These are phyloP conservation scores for Paulownia fortunei DNA, from an alignment of 257 asterid genomes.

Conservation along the genomic window DNA sequence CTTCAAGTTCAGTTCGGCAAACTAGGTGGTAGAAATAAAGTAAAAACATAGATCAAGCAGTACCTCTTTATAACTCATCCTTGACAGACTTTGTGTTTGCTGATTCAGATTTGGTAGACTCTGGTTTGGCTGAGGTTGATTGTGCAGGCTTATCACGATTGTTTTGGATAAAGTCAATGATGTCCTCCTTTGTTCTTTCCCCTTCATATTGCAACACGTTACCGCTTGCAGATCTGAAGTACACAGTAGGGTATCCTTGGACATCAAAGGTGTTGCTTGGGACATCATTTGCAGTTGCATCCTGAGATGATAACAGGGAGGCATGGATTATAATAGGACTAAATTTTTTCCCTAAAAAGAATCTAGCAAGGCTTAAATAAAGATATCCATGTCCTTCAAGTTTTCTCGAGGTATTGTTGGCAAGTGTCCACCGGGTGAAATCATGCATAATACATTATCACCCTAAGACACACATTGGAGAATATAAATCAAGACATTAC, in stretches of 20 bases:
- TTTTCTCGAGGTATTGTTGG: too few species aligned
- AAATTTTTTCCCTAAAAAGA: background rate
- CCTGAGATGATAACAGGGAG: slow-evolving; percentile 42
- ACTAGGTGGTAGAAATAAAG: too few species aligned
- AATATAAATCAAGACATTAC: background rate
- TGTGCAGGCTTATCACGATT: slow-evolving; percentile 44
- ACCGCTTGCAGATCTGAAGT: slow-evolving; percentile 78
- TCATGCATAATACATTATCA: background rate
- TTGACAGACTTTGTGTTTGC: background rate
- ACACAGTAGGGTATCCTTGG: slow-evolving; percentile 74
- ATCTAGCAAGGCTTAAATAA: too few species aligned
- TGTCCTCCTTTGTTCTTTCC: slow-evolving; percentile 71
- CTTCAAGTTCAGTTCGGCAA: too few species aligned
- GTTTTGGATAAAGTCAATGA: slow-evolving; percentile 59
- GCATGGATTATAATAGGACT: background rate
- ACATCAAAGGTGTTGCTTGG: slow-evolving; percentile 63
- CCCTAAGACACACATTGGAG: background rate
- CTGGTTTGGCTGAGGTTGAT: background rate
- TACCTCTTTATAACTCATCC: slow-evolving; percentile 2
- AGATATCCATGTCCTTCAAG: too few species aligned
- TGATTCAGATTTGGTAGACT: background rate
- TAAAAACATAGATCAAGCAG: too few species aligned
- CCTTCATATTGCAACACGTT: slow-evolving; percentile 56
- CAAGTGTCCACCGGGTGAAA: background rate
- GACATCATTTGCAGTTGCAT: slow-evolving; percentile 79